Conservation (phyloP, 1,284 basidiomycete genomes). For the Schizophyllum amplum region DNA sequence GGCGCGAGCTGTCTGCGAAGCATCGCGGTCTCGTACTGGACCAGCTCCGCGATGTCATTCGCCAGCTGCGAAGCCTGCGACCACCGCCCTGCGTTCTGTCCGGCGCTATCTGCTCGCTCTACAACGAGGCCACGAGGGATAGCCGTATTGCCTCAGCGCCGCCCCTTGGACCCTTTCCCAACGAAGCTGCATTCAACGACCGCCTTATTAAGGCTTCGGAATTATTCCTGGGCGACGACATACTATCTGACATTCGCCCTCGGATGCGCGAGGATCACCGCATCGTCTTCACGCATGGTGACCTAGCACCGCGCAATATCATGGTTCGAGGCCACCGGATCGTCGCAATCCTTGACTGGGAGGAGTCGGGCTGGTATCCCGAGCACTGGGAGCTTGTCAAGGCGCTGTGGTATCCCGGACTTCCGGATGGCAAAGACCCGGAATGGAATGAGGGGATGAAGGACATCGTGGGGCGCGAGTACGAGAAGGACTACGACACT, state of each 20-base stretch:
- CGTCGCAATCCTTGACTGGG: slow-evolving; percentile 16
- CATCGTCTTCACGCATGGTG: slow-evolving; percentile 1
- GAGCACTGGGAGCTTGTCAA: slow-evolving; percentile 11
- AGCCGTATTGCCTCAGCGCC: slow-evolving; percentile 3
- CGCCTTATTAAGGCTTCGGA: slow-evolving; percentile 1
- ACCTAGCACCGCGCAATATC: slow-evolving; percentile 2
- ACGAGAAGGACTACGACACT: neutral
- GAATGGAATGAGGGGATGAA: too few species aligned
- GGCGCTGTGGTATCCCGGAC: neutral
- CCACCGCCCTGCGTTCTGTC: slow-evolving; percentile 2
- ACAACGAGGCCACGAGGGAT: slow-evolving; percentile 6
- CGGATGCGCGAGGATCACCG: neutral
- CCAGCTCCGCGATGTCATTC: neutral
- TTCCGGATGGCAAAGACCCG: neutral
- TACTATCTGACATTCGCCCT: neutral
- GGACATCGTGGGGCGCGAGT: neutral
- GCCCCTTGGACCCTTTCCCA: slow-evolving; percentile 6
- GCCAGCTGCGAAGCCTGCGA: neutral
- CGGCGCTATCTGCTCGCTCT: slow-evolving; percentile 2
- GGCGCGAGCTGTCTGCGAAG: too few species aligned
- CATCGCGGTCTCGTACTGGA: too few species aligned
- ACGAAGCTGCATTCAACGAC: slow-evolving; percentile 8
- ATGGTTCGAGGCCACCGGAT: slow-evolving; percentile 2
- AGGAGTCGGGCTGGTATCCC: slow-evolving; percentile 15
- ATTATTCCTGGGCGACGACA: neutral